Evolutionary conservation across 148 eudicot genomes (phyloP).

Genomic region (Vaccinium darrowii): DNA sequence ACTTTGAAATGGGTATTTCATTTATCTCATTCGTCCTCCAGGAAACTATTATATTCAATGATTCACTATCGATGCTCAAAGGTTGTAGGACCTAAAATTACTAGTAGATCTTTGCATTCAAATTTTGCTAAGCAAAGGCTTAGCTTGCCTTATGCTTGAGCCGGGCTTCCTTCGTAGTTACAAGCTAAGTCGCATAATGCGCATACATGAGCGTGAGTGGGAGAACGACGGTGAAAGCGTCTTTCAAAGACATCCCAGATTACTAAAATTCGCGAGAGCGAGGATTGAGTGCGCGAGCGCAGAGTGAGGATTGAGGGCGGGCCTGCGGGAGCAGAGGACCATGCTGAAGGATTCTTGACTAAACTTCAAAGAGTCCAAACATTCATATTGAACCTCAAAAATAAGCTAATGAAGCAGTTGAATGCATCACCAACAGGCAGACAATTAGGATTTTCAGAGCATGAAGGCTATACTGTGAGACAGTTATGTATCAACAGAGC

Average conservation of each 20-base stretch:
- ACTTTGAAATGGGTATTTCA: neutral
- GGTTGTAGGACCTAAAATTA: neutral
- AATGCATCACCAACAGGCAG: neutral
- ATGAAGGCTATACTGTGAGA: neutral
- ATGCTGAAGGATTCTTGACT: too few relatives aligned
- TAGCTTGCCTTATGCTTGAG: neutral
- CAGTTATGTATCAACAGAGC: neutral
- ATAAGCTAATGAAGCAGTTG: too few relatives aligned
- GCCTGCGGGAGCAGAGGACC: too few relatives aligned
- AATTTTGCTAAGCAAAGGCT: neutral
- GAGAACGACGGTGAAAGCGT: too few relatives aligned
- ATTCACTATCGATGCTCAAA: neutral
- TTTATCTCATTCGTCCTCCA: neutral
- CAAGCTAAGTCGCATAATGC: neutral
- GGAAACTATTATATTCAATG: neutral
- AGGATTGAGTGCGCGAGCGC: too few relatives aligned
- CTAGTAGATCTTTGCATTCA: neutral
- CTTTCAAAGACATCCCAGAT: too few relatives aligned
- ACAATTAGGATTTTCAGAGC: neutral
- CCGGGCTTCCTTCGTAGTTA: neutral
- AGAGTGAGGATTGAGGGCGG: too few relatives aligned
- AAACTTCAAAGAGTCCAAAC: too few relatives aligned
- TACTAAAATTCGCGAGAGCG: too few relatives aligned
- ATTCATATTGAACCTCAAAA: too few relatives aligned
- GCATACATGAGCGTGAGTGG: too few relatives aligned